These are phyloP conservation scores for Coccomyxa sp. DNA, from an alignment of 139 green algal species.

Conservation along the genomic window DNA sequence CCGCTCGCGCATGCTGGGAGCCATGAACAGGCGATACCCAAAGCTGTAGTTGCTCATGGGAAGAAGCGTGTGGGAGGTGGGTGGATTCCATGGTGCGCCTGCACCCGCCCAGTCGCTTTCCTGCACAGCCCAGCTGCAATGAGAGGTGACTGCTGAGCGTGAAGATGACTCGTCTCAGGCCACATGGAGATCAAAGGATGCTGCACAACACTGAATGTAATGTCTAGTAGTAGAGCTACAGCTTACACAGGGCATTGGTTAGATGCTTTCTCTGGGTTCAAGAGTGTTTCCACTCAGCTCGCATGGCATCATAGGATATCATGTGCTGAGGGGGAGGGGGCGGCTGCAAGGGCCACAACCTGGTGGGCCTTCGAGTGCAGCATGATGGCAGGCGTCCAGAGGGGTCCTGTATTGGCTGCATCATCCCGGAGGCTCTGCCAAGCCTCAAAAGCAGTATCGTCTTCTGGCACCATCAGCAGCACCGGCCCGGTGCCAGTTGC, in stretches of 20 bases:
- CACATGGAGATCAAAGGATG: background rate
- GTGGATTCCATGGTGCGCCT: background rate
- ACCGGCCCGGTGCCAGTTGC: background rate
- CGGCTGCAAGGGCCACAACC: background rate
- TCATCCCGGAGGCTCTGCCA: background rate
- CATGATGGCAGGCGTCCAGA: constrained; percentile 1
- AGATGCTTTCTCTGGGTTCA: too few species aligned
- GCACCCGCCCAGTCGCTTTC: background rate
- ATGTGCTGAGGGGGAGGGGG: too few species aligned
- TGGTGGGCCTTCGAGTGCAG: background rate
- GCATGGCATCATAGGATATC: too few species aligned
- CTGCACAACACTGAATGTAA: too few species aligned
- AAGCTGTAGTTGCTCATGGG: background rate
- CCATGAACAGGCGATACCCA: background rate
- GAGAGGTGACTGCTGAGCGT: too few species aligned
- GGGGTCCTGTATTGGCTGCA: background rate
- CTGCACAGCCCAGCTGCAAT: background rate
- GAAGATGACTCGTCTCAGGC: too few species aligned
- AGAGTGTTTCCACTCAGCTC: too few species aligned
- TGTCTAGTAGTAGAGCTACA: too few species aligned
- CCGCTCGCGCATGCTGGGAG: background rate
- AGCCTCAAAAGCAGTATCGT: background rate
- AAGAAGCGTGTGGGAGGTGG: background rate
- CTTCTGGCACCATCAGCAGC: background rate
- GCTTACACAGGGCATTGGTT: too few species aligned